Evolutionary conservation across 2,329 filamentous ascomycete genomes (phyloP).

Genomic region (Arthrinium phaeospermum): DNA sequence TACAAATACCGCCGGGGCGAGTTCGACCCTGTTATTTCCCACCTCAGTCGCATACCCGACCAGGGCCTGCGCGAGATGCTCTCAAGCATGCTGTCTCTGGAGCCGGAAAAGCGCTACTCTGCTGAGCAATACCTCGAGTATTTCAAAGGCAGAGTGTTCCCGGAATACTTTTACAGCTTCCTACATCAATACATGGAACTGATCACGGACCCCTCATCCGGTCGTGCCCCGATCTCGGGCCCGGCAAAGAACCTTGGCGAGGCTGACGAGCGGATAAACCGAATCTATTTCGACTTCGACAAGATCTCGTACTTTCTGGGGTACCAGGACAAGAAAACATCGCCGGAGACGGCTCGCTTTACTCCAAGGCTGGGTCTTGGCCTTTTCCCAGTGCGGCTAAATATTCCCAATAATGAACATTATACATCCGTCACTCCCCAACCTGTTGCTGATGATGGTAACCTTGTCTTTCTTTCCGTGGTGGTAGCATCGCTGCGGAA

Average conservation of each 20-base stretch:
- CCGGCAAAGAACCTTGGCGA: slow-evolving; percentile 77
- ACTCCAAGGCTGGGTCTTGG: slow-evolving; percentile 59
- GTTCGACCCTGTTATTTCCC: slow-evolving; percentile 83
- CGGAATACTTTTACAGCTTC: slow-evolving; percentile 96
- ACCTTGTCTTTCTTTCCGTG: slow-evolving; percentile 87
- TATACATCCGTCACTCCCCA: slow-evolving; percentile 65
- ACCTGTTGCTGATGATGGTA: slow-evolving; percentile 80
- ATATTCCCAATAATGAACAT: slow-evolving; percentile 85
- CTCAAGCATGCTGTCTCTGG: slow-evolving; percentile 92
- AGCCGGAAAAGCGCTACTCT: slow-evolving; percentile 89
- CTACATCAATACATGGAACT: slow-evolving; percentile 97
- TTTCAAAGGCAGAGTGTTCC: slow-evolving; percentile 91
- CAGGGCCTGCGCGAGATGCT: slow-evolving; percentile 87
- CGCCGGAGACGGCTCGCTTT: slow-evolving; percentile 38
- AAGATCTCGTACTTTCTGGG: slow-evolving; percentile 96
- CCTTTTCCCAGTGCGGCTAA: slow-evolving; percentile 81
- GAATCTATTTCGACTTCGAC: slow-evolving; percentile 93
- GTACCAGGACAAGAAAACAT: slow-evolving; percentile 61
- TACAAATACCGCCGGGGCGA: slow-evolving; percentile 94
- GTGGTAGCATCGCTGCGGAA: slow-evolving; percentile 89
- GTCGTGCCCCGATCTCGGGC: slow-evolving; percentile 73
- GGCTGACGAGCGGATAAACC: slow-evolving; percentile 91
- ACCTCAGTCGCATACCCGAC: slow-evolving; percentile 87
- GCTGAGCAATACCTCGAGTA: slow-evolving; percentile 94
- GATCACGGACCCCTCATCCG: slow-evolving; percentile 88